Base-by-base conservation (phyloP, 2,329 filamentous ascomycete species). In the Cadophora gregata region DNA sequence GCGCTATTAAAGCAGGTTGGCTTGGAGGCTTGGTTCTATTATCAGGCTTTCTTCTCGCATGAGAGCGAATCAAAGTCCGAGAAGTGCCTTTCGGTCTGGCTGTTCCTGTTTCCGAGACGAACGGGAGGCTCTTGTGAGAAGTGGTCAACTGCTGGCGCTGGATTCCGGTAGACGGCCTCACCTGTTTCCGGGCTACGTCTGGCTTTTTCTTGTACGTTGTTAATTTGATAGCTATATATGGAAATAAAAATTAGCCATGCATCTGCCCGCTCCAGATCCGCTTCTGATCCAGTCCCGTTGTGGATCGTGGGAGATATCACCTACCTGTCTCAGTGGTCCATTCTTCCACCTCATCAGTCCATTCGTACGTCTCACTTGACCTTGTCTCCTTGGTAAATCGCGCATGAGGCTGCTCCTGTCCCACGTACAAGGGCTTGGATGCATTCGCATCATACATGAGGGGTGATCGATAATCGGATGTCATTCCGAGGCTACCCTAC, bases 31-130 rank as follows among this genome's bases (percentile, higher is more conserved):
- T 58, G n/a, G 12, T 25, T 27, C 14, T 38, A 16, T 31, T 25
- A 42, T 42, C 53, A 36, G 31, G 29, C 33, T 66, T 66, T 10
- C 67, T 65, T 19, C 67, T 48, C 9, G 59, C 33, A n/a, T 62
- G 48, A 55, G 60, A 62, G 16, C 24, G 48, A 45, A 62, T 61
- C 6, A 65, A 51, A 29, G 59, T 33, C 31, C 63, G 56, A 25
- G 48, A 48, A 5, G 25, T 53, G 10, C 58, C 63, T 47, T 31
- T 51, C 12, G 58, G 63, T 14, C 63, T 59, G 7, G 63, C 19
- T 48, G 56, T 65, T 19, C 63, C 58, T 24, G 63, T 61, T 50
- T 61, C 63, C 5, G 48, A n/a, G 9, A 65, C 48, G 29, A 62
- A 65, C 24, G 59, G 63, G 19, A 61, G 48, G 14, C 10, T 24